phyloP scores from a whole-genome alignment of 129 eudicot genomes.

The Scalesia atractyloides region DNA sequence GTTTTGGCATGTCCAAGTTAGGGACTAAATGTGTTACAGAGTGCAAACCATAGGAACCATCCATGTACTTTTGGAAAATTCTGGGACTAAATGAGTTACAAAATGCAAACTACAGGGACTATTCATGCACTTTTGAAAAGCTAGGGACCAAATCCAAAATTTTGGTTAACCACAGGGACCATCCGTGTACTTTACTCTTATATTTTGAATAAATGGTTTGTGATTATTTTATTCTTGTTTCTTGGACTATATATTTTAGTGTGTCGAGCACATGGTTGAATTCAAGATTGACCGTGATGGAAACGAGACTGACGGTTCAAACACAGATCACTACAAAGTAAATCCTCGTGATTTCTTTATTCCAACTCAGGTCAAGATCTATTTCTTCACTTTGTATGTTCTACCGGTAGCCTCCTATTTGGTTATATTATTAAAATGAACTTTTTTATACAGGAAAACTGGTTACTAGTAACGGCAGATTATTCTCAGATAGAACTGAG shows the following conservation, averaged over 20 bases:
- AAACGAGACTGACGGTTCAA: conserved; percentile 41
- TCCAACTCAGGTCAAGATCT: conserved; percentile 71
- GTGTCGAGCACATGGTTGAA: conserved; percentile 93
- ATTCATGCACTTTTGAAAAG: too few species aligned
- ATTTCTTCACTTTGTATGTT: neutral
- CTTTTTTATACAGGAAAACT: conserved; percentile 64
- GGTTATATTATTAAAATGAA: conserved; percentile 13
- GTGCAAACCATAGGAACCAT: too few species aligned
- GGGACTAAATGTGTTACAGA: too few species aligned
- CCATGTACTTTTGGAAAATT: too few species aligned
- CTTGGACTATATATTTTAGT: conserved; percentile 42
- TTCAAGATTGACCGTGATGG: conserved; percentile 49
- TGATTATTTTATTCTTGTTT: neutral
- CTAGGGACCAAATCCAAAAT: too few species aligned
- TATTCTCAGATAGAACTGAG: conserved; percentile 97
- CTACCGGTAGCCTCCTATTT: conserved; percentile 7
- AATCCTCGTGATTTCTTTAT: conserved; percentile 88
- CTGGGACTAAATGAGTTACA: too few species aligned
- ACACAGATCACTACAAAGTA: conserved; percentile 42
- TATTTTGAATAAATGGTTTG: neutral
- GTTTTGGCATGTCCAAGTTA: too few species aligned
- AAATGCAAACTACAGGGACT: too few species aligned
- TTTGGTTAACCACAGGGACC: too few species aligned
- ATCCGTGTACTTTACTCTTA: too few species aligned
- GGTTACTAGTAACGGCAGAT: conserved; percentile 95